A percentile compares a stretch with the other conserved stretches of the same genome.
Evolutionary conservation across 208 protist species (phyloP).

Genomic region (Vickermania spadyakhi): DNA sequence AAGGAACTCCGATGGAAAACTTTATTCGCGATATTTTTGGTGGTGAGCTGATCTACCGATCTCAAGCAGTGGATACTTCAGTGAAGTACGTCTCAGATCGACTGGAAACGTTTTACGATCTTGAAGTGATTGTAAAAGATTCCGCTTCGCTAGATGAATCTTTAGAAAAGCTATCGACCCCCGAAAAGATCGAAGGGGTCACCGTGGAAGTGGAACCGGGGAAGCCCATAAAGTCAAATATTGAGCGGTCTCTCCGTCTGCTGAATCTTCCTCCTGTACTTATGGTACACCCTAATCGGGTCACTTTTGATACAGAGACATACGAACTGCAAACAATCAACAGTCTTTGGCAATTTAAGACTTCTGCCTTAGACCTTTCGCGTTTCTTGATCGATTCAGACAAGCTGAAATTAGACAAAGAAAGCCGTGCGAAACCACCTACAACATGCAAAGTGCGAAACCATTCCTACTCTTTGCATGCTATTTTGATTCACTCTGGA

Average conservation of each 20-base stretch:
- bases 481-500: conserved; percentile 81
- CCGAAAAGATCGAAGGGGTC: conserved; percentile 85
- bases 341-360: conserved; percentile 69
- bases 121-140: conserved; percentile 83
- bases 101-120: conserved; percentile 80
- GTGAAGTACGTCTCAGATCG: conserved; percentile 55
- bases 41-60: conserved; percentile 61
- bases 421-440: conserved; percentile 27
- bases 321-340: conserved; percentile 70
- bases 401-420: conserved; percentile 34
- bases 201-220: conserved; percentile 46
- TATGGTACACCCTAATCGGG: conserved; percentile 85
- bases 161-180: conserved; percentile 40
- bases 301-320: conserved; percentile 72
- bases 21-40: conserved; percentile 73
- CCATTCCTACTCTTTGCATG: conserved; percentile 62
- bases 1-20: conserved; percentile 53
- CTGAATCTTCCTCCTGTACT: conserved; percentile 77
- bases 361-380: conserved; percentile 33
- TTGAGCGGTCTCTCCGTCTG: conserved; percentile 70
- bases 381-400: conserved; percentile 31
- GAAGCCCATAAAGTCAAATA: conserved; percentile 34
- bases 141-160: conserved; percentile 67
- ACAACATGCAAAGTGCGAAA: conserved; percentile 6
- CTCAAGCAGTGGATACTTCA: conserved; percentile 44